Percentiles rank a stretch among this genome's conserved stretches.
These are phyloP conservation scores for Boletus barrowsii DNA, from an alignment of 768 basidiomycete species.

Conservation along the genomic window DNA sequence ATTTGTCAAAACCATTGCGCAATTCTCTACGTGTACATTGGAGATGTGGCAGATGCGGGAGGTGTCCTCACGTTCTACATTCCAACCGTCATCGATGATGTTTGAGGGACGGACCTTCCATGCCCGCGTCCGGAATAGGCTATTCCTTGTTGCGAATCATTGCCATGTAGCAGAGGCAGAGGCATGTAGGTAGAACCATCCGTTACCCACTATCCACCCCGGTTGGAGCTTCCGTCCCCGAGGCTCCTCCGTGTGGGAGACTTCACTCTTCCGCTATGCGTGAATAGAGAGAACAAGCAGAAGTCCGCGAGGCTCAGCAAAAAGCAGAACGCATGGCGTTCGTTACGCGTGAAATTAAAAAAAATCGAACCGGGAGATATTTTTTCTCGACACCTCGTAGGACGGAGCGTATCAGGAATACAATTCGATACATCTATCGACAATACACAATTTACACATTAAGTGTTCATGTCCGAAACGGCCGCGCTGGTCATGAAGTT, in stretches of 20 bases:
- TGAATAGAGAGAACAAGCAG: constrained; percentile 55
- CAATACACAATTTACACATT: constrained; percentile 11
- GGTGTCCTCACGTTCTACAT: constrained; percentile 89
- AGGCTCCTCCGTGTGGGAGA: no score
- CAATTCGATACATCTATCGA: constrained; percentile 6
- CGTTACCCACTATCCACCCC: no score
- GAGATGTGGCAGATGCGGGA: constrained; percentile 72
- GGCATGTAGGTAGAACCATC: not conserved
- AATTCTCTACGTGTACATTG: constrained; percentile 88
- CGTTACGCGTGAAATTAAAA: constrained; percentile 43
- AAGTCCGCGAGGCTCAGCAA: constrained; percentile 45
- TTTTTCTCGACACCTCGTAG: no score
- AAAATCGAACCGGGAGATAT: no score
- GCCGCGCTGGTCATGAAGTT: not conserved
- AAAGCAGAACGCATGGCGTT: constrained; percentile 46
- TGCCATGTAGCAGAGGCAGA: not conserved
- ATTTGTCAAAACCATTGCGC: constrained; percentile 81
- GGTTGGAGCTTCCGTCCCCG: no score
- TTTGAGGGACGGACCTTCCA: constrained; percentile 12
- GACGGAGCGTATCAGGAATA: not conserved
- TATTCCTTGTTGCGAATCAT: not conserved
- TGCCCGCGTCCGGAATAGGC: not conserved
- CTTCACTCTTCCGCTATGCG: constrained; percentile 18
- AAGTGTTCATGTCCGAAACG: not conserved
- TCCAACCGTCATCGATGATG: constrained; percentile 69